Evolutionary conservation across 2,329 filamentous ascomycete species (phyloP).

Genomic region (Paraphoma chrysanthemicola): DNA sequence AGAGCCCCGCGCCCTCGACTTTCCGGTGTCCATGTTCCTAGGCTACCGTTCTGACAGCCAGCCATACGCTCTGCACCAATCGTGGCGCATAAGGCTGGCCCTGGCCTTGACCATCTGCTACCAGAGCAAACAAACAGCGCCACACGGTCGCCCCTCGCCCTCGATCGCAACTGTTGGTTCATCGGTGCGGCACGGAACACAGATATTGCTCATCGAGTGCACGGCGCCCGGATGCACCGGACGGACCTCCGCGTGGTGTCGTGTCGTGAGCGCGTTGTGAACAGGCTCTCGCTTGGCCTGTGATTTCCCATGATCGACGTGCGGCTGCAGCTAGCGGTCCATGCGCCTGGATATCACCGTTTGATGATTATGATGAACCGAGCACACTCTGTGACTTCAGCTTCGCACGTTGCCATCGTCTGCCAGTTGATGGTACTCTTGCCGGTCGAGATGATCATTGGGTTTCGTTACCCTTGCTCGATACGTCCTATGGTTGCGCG

Average conservation of each 20-base stretch:
- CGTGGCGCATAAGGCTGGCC: constrained; percentile 27
- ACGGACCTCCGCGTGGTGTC: constrained; percentile 28
- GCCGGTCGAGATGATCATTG: too few relatives aligned
- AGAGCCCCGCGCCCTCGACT: not conserved
- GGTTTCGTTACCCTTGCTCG: too few relatives aligned
- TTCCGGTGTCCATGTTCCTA: constrained; percentile 10
- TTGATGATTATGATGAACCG: not conserved
- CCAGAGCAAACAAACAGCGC: constrained; percentile 15
- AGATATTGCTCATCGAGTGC: not conserved
- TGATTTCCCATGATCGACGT: constrained; percentile 43
- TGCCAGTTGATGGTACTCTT: too few relatives aligned
- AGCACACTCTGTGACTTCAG: not conserved
- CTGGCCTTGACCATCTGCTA: constrained; percentile 12
- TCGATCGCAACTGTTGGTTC: not conserved
- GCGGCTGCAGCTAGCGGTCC: constrained; percentile 39
- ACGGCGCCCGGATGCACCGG: constrained; percentile 19
- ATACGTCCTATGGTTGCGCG: too few relatives aligned
- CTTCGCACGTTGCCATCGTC: not conserved
- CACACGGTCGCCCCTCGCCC: not conserved
- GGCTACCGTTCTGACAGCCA: constrained; percentile 28
- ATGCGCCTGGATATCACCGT: constrained; percentile 3
- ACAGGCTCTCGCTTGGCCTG: constrained; percentile 33
- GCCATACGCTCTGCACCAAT: constrained; percentile 10
- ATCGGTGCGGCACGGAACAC: not conserved
- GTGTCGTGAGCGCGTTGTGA: constrained; percentile 25